Percentiles rank a stretch among this genome's conserved stretches.
phyloP scores from a whole-genome alignment of 495 filamentous ascomycete genomes.

The Aspergillus homomorphus region DNA sequence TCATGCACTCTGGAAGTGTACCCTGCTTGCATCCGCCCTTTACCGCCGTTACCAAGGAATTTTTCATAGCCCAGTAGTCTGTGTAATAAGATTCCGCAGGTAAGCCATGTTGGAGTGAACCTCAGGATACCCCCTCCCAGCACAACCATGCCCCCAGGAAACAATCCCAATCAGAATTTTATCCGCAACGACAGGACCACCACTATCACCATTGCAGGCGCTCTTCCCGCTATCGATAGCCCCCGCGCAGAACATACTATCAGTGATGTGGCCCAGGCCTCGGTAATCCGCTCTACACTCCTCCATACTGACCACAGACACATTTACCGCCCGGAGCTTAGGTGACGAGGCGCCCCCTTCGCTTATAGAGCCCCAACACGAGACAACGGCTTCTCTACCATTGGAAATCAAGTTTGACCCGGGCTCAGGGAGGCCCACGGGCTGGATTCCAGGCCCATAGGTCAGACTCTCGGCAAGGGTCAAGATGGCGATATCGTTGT shows the following conservation, averaged over 20 bases:
- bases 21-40: no score
- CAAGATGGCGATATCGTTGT: slow-evolving; percentile 12
- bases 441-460: neutral
- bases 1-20: no score
- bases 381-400: neutral
- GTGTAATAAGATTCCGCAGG: no score
- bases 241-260: slow-evolving; percentile 10
- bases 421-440: neutral
- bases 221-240: slow-evolving; percentile 1
- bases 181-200: slow-evolving; percentile 3
- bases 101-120: slow-evolving; percentile 1
- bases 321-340: slow-evolving; percentile 2
- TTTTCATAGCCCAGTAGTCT: no score
- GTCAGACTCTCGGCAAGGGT: neutral
- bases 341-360: neutral
- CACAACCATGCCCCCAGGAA: slow-evolving; percentile 17
- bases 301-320: slow-evolving; percentile 1
- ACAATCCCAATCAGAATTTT: slow-evolving; percentile 10
- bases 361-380: slow-evolving; percentile 6
- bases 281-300: slow-evolving; percentile 3
- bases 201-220: slow-evolving; percentile 11
- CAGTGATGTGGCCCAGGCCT: neutral
- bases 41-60: no score
- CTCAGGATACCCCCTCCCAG: neutral
- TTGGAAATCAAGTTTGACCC: neutral